phyloP scores from a whole-genome alignment of 768 basidiomycete species.

The Lyophyllum shimeji region DNA sequence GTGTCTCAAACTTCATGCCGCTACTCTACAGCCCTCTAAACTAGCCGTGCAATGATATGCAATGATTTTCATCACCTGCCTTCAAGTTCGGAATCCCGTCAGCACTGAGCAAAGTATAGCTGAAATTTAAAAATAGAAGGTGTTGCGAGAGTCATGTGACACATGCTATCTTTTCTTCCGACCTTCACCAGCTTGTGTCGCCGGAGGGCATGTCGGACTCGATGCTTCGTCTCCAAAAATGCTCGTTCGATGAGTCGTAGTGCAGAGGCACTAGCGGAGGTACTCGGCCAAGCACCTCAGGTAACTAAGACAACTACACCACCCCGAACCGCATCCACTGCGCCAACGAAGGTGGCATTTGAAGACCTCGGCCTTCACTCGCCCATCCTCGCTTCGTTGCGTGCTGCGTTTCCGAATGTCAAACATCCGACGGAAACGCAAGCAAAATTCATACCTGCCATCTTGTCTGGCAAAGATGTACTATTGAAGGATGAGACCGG shows the following conservation, averaged over 20 bases:
- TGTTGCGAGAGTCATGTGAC: conserved; percentile 11
- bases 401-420: conserved; percentile 62
- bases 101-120: too few relatives aligned
- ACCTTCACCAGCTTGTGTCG: conserved; percentile 14
- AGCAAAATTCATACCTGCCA: conserved; percentile 58
- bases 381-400: conserved; percentile 47
- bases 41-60: neutral
- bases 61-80: neutral
- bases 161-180: conserved; percentile 22
- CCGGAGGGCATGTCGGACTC: conserved; percentile 8
- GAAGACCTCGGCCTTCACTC: conserved; percentile 53
- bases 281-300: neutral
- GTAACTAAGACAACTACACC: neutral
- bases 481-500: conserved; percentile 73
- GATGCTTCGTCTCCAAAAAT: conserved; percentile 3
- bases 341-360: conserved; percentile 30
- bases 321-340: neutral
- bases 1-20: neutral
- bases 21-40: neutral
- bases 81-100: too few relatives aligned
- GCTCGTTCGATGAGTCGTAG: conserved; percentile 25
- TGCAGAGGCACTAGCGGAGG: conserved; percentile 19
- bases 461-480: conserved; percentile 56
- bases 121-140: neutral
- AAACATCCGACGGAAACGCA: conserved; percentile 59